phyloP scores from a whole-genome alignment of 2,329 filamentous ascomycete genomes.

The Aspergillus sp. region DNA sequence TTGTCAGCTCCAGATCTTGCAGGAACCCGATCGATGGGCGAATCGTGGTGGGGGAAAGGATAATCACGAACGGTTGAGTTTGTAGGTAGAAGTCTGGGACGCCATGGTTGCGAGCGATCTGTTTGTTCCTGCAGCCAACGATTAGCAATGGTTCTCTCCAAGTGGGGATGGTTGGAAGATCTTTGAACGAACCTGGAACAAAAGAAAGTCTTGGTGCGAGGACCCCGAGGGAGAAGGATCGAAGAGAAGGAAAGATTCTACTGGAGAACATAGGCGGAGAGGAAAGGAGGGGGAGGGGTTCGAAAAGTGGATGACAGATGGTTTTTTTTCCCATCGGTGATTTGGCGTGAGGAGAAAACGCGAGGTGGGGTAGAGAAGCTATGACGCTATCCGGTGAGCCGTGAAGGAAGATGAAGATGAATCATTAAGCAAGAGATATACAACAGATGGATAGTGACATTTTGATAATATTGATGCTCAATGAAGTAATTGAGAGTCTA shows the following conservation, averaged over 20 bases:
- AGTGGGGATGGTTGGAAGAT: not conserved
- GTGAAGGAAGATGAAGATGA: no score
- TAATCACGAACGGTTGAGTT: constrained; percentile 55
- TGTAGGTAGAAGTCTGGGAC: constrained; percentile 59
- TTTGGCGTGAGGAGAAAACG: no score
- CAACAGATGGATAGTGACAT: no score
- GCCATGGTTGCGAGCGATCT: constrained; percentile 44
- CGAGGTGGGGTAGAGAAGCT: no score
- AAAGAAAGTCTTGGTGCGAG: constrained; percentile 16
- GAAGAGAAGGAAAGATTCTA: constrained; percentile 8
- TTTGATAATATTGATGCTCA: no score
- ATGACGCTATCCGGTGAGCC: no score
- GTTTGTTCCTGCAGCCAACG: constrained; percentile 16
- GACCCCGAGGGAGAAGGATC: constrained; percentile 18
- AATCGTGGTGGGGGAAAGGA: not conserved
- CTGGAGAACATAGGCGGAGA: constrained; percentile 18
- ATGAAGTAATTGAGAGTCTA: no score
- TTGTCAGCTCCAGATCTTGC: constrained; percentile 10
- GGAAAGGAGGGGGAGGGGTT: constrained; percentile 6
- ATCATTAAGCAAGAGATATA: no score
- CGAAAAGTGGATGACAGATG: not conserved
- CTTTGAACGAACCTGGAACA: constrained; percentile 9
- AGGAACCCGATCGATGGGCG: not conserved
- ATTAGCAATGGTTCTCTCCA: constrained; percentile 5
- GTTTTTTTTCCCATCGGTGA: no score